These are phyloP conservation scores for Aurifilum marmelostoma DNA, from an alignment of 2,329 filamentous ascomycete species.

Conservation along the genomic window DNA sequence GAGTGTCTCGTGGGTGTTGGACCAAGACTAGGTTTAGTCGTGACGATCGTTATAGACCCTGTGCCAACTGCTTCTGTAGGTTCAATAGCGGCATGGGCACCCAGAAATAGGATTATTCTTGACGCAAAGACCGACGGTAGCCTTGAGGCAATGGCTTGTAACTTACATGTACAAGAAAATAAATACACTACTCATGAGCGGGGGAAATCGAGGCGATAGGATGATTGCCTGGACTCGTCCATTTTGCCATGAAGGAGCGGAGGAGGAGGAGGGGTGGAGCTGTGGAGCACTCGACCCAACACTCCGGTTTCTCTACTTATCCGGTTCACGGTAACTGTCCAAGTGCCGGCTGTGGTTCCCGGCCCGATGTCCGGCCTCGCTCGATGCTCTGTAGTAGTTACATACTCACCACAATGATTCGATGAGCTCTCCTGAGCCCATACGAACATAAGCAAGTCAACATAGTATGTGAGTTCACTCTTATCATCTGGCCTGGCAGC, in stretches of 20 bases:
- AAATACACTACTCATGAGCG: background rate
- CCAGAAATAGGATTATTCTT: background rate
- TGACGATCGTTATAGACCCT: background rate
- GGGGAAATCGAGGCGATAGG: background rate
- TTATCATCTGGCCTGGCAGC: background rate
- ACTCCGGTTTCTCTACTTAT: conserved; percentile 8
- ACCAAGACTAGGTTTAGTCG: background rate
- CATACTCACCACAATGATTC: background rate
- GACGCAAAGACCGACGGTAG: background rate
- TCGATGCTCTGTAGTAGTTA: background rate
- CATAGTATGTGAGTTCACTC: background rate
- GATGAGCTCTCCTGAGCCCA: background rate
- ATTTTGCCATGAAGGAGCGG: background rate
- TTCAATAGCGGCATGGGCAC: no score
- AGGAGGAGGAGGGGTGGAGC: background rate
- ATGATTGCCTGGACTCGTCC: background rate
- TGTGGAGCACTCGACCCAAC: conserved; percentile 2
- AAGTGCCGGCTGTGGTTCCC: background rate
- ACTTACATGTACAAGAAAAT: background rate
- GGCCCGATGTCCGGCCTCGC: conserved; percentile 7
- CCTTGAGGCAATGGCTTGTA: background rate
- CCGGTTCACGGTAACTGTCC: background rate
- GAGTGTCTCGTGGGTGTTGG: background rate
- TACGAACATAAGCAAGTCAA: background rate
- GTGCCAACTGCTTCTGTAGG: background rate